phyloP scores from a whole-genome alignment of 2,329 filamentous ascomycete genomes.

The Pseudofabraea citricarpa region DNA sequence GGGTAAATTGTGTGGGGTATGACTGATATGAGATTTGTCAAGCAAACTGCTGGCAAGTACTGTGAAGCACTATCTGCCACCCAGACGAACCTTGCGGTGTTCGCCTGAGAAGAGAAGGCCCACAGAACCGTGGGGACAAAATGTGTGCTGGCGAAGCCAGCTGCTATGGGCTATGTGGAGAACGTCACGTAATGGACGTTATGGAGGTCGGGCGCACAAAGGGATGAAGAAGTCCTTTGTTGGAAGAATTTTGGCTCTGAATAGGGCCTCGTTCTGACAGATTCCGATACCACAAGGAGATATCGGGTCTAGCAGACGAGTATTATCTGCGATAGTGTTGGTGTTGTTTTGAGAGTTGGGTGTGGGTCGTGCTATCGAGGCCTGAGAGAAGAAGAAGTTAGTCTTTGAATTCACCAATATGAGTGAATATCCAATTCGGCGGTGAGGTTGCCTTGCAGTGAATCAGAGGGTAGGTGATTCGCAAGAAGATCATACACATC shows the following conservation, averaged over 20 bases:
- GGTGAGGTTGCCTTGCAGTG: too few species aligned
- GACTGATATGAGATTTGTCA: conserved; percentile 9
- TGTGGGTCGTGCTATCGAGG: conserved; percentile 56
- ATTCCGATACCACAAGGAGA: conserved; percentile 78
- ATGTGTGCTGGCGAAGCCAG: conserved; percentile 83
- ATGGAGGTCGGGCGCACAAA: conserved; percentile 83
- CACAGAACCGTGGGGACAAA: conserved; percentile 63
- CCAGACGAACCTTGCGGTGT: conserved; percentile 94
- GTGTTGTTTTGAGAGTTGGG: conserved; percentile 25
- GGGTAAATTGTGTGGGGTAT: conserved; percentile 15
- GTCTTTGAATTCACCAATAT: not conserved
- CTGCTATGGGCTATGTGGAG: conserved; percentile 54
- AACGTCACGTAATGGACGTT: conserved; percentile 72
- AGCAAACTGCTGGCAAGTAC: conserved; percentile 36
- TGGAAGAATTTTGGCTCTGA: conserved; percentile 81
- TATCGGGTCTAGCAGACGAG: conserved; percentile 84
- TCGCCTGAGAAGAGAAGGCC: conserved; percentile 96
- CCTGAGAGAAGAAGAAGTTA: conserved; percentile 31
- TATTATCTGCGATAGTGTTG: conserved; percentile 47
- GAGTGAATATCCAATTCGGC: too few species aligned
- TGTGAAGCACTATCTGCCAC: conserved; percentile 96
- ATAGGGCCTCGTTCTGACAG: conserved; percentile 59
- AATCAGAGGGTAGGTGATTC: too few species aligned
- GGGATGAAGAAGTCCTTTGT: conserved; percentile 77
- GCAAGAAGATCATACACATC: too few species aligned